Percentiles rank a stretch among this genome's conserved stretches.
Evolutionary conservation across 2,329 filamentous ascomycete species (phyloP).

Genomic region (Paramyrothecium roridum): DNA sequence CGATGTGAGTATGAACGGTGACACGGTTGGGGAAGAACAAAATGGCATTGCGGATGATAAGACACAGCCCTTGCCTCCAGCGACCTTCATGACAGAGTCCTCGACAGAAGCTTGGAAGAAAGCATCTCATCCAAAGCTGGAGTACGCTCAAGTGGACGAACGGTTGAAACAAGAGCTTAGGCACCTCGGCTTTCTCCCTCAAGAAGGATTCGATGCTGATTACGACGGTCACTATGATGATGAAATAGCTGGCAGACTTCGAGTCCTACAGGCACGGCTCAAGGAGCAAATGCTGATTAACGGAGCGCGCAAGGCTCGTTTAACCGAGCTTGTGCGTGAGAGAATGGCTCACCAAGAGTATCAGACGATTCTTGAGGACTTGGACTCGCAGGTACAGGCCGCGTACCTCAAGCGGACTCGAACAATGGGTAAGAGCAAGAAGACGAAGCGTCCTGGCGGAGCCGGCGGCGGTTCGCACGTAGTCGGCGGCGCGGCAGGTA

Average conservation of each 20-base stretch:
- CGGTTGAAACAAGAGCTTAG: conserved; percentile 87
- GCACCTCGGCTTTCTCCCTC: conserved; percentile 81
- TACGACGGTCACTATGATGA: conserved; percentile 92
- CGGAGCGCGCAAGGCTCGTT: conserved; percentile 81
- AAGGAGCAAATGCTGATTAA: conserved; percentile 84
- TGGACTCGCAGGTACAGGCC: conserved; percentile 90
- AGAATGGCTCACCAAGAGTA: conserved; percentile 97
- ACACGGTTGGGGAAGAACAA: conserved; percentile 32
- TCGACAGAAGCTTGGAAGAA: conserved; percentile 76
- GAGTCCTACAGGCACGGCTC: conserved; percentile 78
- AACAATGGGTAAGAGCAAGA: conserved; percentile 91
- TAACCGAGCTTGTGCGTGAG: conserved; percentile 85
- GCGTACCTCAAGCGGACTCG: conserved; percentile 95
- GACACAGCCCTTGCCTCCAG: conserved; percentile 53
- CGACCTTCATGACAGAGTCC: conserved; percentile 77
- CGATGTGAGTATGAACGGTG: conserved; percentile 54
- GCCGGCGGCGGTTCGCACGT: conserved; percentile 68
- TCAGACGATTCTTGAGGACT: conserved; percentile 91
- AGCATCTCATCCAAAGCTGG: conserved; percentile 69
- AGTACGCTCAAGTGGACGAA: conserved; percentile 85
- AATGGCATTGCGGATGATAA: conserved; percentile 33
- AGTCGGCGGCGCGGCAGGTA: conserved; percentile 56
- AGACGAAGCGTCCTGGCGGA: conserved; percentile 76
- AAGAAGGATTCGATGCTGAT: conserved; percentile 63
- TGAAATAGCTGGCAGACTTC: conserved; percentile 85